Percentiles rank a stretch among this genome's conserved stretches.
These are phyloP conservation scores for Paracorniculantispora psalliotae DNA, from an alignment of 2,329 filamentous ascomycete species.

Conservation along the genomic window DNA sequence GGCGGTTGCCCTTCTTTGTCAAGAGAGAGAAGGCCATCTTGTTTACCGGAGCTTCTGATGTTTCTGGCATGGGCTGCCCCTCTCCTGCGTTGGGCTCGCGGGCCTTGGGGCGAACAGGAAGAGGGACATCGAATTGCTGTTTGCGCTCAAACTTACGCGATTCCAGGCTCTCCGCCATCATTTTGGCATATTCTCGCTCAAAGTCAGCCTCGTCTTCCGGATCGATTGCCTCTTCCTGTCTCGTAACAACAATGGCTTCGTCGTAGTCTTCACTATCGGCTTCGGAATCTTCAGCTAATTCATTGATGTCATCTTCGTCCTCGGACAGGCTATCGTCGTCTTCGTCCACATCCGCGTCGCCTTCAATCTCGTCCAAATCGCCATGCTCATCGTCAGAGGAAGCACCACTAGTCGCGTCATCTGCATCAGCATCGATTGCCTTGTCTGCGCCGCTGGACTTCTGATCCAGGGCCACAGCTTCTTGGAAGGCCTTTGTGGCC, in stretches of 20 bases:
- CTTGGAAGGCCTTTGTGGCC: constrained; percentile 74
- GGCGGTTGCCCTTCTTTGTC: constrained; percentile 92
- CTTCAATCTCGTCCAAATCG: constrained; percentile 61
- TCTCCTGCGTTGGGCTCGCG: constrained; percentile 38
- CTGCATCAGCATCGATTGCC: constrained; percentile 62
- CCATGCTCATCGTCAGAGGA: constrained; percentile 73
- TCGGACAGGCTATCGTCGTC: constrained; percentile 54
- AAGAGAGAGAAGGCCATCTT: constrained; percentile 98
- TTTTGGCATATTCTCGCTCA: constrained; percentile 93
- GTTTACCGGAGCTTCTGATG: constrained; percentile 19
- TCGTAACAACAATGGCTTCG: constrained; percentile 86
- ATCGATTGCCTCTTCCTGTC: constrained; percentile 83
- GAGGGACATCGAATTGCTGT: constrained; percentile 87
- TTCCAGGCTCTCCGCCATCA: constrained; percentile 97
- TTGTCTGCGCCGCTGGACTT: constrained; percentile 71
- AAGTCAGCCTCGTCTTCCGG: constrained; percentile 96
- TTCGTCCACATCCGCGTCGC: constrained; percentile 53
- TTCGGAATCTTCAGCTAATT: constrained; percentile 41
- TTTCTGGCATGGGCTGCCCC: constrained; percentile 9
- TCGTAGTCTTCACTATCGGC: constrained; percentile 62
- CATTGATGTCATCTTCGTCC: constrained; percentile 58
- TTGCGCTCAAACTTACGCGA: constrained; percentile 95
- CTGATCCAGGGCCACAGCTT: constrained; percentile 87
- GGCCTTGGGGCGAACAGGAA: constrained; percentile 75
- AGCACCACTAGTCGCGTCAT: constrained; percentile 65